Conservation (phyloP, 805 yeast species). For the Monosporozyma unispora region DNA sequence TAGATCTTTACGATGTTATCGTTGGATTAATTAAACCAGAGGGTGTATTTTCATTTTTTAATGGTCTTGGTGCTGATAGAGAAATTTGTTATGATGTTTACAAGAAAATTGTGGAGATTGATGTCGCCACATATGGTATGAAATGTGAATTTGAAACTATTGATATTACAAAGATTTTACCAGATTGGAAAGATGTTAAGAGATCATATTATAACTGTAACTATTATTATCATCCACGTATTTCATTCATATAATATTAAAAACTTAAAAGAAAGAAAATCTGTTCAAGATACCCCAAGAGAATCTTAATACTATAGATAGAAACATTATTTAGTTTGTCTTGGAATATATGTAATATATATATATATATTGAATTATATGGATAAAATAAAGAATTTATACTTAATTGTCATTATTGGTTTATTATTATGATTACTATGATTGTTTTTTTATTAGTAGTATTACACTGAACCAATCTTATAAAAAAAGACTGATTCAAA, state of each 20-base stretch:
- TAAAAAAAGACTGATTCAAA: too few species aligned
- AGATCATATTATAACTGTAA: slow-evolving; percentile 30
- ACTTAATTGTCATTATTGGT: not conserved
- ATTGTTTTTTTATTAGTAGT: not conserved
- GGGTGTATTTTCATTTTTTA: slow-evolving; percentile 85
- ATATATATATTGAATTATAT: not conserved
- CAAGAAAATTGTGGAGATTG: slow-evolving; percentile 70
- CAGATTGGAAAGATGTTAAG: slow-evolving; percentile 29
- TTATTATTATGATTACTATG: not conserved
- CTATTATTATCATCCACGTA: slow-evolving; percentile 28
- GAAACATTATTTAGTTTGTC: not conserved
- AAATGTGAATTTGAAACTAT: slow-evolving; percentile 40
- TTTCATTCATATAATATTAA: slow-evolving; percentile 9
- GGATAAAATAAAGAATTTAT: not conserved
- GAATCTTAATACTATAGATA: too few species aligned
- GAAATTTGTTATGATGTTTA: slow-evolving; percentile 75
- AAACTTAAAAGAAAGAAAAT: too few species aligned
- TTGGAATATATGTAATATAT: not conserved
- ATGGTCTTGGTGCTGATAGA: slow-evolving; percentile 80
- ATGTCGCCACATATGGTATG: slow-evolving; percentile 72
- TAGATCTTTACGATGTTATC: slow-evolving; percentile 69
- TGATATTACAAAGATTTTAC: slow-evolving; percentile 16
- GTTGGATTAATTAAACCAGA: slow-evolving; percentile 76
- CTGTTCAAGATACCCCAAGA: too few species aligned
- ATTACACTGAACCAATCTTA: not conserved